Base-by-base conservation (phyloP, 192 early-diverging fungal species). In the Dissophora ornata region DNA sequence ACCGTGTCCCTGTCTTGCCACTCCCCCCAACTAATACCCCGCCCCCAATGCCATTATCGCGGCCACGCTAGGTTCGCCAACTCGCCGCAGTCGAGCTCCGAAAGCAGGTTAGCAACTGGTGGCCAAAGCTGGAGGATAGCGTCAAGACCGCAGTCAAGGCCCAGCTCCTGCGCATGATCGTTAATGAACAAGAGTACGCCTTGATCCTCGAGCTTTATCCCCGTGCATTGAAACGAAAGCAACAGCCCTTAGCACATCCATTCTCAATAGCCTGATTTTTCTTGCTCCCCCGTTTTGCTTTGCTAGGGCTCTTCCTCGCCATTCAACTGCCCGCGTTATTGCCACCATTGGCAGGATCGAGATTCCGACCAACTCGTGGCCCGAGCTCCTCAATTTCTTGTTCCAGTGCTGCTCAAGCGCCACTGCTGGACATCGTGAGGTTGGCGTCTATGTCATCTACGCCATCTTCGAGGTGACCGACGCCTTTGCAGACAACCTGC, bases 81-180 rank as follows among this genome's bases (percentile, higher is more conserved):
- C 82, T 97, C 42, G 92, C 94, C 25, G 90, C 94, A 3, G 94
- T 97, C 22, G 95, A 97, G 83, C 85, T 93, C 63, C 89, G 93
- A 58, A 97, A 97, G 74, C 89, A 91, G 53, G 81, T 92, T 32
- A 55, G 82, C 21, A 91, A 87, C 80, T 90, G 85, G 84, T 97
- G 94, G 94, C 73, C 81, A 22, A 81, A 87, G 9, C 56, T 95
- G 10, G 89, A 88, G 32, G 82, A 63, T 21, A 69, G 69, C 13
- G 79, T 77, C 25, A 82, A 89, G 58, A 81, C 79, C 51, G 73
- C 81, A 49, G 88, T 96, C 55, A 92, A 91, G 56, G 79, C 82
- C 29, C 79, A 84, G 22, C 79, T 96, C 25, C 73, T 95, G 18
- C 81, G 90, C 47, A 86, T 89, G 26, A 88, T 92, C 34, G 62